Conservation (phyloP, 2,329 filamentous ascomycete species). For the Trichoderma sp. region DNA sequence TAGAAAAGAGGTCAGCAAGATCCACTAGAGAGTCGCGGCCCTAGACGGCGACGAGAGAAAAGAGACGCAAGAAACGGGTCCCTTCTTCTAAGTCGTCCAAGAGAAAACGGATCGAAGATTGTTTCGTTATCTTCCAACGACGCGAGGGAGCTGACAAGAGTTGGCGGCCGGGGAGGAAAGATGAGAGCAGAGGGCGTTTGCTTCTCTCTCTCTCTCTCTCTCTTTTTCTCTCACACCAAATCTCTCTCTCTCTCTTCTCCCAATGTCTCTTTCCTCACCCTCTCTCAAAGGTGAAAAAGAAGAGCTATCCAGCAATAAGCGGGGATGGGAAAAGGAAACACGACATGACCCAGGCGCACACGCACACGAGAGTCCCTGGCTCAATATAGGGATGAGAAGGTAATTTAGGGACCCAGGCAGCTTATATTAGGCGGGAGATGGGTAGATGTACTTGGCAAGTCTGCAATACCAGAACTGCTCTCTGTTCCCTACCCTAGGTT, state of each 20-base stretch:
- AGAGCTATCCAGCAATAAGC: constrained; percentile 24
- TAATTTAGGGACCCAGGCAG: constrained; percentile 22
- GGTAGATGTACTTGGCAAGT: constrained; percentile 20
- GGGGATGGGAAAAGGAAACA: constrained; percentile 20
- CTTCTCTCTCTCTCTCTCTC: background rate
- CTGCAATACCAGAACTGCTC: constrained; percentile 11
- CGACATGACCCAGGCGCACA: constrained; percentile 10
- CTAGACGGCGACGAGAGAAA: constrained; percentile 9
- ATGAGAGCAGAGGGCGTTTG: background rate
- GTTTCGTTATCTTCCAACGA: constrained; percentile 9
- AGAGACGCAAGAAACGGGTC: constrained; percentile 19
- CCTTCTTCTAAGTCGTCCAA: constrained; percentile 8
- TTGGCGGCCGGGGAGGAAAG: constrained; percentile 13
- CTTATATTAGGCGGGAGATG: constrained; percentile 23
- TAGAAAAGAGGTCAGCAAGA: constrained; percentile 18
- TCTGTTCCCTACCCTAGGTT: constrained; percentile 19
- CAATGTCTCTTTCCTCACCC: background rate
- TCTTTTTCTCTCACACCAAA: background rate
- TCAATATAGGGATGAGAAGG: constrained; percentile 20
- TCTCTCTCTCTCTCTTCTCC: background rate
- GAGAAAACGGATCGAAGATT: constrained; percentile 10
- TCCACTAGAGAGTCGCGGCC: constrained; percentile 19
- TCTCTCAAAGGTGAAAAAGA: constrained; percentile 10
- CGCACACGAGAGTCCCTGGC: constrained; percentile 13
- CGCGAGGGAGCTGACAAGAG: background rate